Base-by-base conservation (phyloP, 805 yeast species). In the Myxozyma melibiosi region DNA sequence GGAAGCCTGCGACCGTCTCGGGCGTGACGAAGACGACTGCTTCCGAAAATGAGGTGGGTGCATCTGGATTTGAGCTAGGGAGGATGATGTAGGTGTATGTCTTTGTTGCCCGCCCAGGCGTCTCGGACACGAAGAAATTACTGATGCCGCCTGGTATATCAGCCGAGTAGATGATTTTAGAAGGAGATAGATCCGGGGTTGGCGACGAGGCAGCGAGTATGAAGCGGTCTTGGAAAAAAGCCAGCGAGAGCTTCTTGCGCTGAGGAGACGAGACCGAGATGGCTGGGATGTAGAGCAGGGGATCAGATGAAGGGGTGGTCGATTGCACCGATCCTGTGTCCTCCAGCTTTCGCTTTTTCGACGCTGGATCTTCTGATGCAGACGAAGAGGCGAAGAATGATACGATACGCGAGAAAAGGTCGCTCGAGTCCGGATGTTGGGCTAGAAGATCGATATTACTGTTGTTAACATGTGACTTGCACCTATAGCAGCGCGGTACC, bases 191-290 rank as follows among this genome's bases (percentile, higher is more conserved):
- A 11, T 25, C 4, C 9, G 34, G 28, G 22, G 51, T 30, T 1
- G 49, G 41, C 18, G 55, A 34, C 2, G 51, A 41, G 7, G 58
- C 57, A n/a, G 58, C 47, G 14, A 53, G 46, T 2, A 45, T 13
- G 24, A 53, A 14, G 18, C 43, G 52, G 40, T 60, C 62, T 14
- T 38, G n/a, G 39, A 37, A 51, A 24, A 63, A 22, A 2, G 50
- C 53, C 7, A 64, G 25, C 5, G 66, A 33, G 37, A 52, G 51
- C 49, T 64, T 64, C 51, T 63, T 63, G 42, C 66, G 65, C 38
- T 46, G 57, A 5, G 66, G 66, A 18, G 54, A 55, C 25, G 62
- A 48, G 27, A 64, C 61, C 11, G 66, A 63, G 18, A 64, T 38
- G 22, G 51, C 57, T 13, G 52, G 58, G 11, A 61, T 41, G 30